Evolutionary conservation across 345 rosid species (phyloP), one percentile per base, ranked within the genome.

Genomic region (Eucalyptus curtisii): DNA sequence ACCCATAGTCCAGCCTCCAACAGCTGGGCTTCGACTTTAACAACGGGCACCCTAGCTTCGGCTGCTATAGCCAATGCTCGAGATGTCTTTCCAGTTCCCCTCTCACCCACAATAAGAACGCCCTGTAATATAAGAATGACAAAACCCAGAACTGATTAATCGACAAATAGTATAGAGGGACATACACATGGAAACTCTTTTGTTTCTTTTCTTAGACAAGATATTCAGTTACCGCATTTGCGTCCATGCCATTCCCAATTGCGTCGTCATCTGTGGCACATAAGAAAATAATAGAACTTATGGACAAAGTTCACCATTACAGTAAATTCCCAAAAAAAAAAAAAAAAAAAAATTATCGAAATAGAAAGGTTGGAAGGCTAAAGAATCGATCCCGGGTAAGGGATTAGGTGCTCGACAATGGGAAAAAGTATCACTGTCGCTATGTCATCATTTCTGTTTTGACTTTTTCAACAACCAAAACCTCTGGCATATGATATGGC

Each of bases 1-100:
- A 97, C 98, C 99, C 98, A 97, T 57, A 96, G 91, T 61, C 98
- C 99, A 90, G 97, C 98, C 93, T 97, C 98, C 94, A 97, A 92
- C 91, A 96, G 97, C 90, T 96, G 96, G 85, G 97, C 98, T 91
- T 94, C 90, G 88, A 97, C 93, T 82, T 94, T 94, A 81, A 97
- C 98, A 93, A 96, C 97, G 42, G 98, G 99, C 85, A 97, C 98
- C 91, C 92, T 94, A 92, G 99, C 98, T 94, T 97, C 98, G 7
- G 99, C 98, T 91, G 98, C 99, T 87, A 97, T 96, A 89, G 99
- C 99, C 80, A 96, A 91, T 45, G 98, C 98, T 53, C 96, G 91
- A 79, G 98, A 96, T 53, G 98, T 97, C 92, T 97, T 97, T 80
- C 99, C 99, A 17, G 98, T 97, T 90, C 98, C 98, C 91, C 99